Base-by-base conservation (phyloP, 345 rosid genomes). In the Eucalyptus viminalis region DNA sequence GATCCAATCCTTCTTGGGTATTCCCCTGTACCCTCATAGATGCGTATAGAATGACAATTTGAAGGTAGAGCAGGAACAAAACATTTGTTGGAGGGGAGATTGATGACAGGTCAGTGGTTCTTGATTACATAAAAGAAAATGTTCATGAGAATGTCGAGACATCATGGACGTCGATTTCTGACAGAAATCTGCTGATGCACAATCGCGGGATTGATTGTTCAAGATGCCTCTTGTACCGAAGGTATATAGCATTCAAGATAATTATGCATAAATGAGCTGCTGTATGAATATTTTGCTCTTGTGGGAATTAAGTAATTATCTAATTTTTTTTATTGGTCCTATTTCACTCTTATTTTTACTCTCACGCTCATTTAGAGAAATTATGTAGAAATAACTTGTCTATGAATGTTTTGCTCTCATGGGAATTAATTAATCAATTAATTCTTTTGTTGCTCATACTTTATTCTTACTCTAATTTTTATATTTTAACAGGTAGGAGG, bases 401-500 rank as follows among this genome's bases (percentile, higher is more conserved):
- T 51, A 51, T 17, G 4, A 51, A 51, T 16, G 2, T 51, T 16
- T 51, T 51, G 54, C 54, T 51, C 54, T 51, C 16, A 21, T 51
- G 54, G 21, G 8, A 51, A 51, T 51, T 51, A 51, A 51, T 51
- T 51, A 51, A 51, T 51, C 4, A 51, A 51, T 51, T 4, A 51
- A 51, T 51, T 51, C 4, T 51, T 51, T 17, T 51, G 22, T 51
- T 16, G 1, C 0, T 51, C 1, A 51, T 51, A 51, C 1, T 51
- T 51, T 51, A 51, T 2, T 51, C 3, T 17, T 3, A 51, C 1
- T 51, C 54, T 16, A 16, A 51, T 1, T 51, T 1, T 51, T 51
- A 17, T 51, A 51, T 8, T 51, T 51, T 51, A 51, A 51, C 22
- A 0, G 1, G 2, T 3, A 1, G 4, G 10, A 53, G 24, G 3